These are phyloP conservation scores for Sphagnum tenellum DNA, from an alignment of 225 moss, liverwort and hornwort species.

Conservation along the genomic window DNA sequence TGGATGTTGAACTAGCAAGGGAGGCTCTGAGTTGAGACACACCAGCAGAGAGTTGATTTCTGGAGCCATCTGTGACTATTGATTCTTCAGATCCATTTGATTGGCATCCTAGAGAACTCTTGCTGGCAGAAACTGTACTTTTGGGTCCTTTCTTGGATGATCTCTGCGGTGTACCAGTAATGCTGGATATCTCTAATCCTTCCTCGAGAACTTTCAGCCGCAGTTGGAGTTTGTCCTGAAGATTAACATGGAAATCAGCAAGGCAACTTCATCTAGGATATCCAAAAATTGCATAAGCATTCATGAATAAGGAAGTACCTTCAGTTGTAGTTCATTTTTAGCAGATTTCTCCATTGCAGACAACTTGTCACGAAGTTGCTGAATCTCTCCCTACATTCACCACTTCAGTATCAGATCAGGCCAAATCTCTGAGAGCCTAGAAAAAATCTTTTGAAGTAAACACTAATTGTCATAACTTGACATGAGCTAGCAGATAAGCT, in stretches of 20 bases:
- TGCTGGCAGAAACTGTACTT: conserved; percentile 38
- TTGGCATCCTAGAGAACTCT: conserved; percentile 23
- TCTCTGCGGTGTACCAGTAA: conserved; percentile 25
- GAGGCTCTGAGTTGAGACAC: conserved; percentile 39
- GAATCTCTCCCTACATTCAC: conserved; percentile 50
- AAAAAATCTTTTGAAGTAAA: not conserved
- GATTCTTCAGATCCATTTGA: conserved; percentile 41
- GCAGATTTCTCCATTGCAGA: conserved; percentile 38
- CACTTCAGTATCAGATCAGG: not conserved
- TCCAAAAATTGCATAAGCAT: too few relatives aligned
- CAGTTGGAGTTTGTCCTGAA: conserved; percentile 51
- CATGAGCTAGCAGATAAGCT: not conserved
- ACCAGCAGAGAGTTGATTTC: conserved; percentile 35
- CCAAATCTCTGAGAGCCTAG: not conserved
- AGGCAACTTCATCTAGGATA: conserved; percentile 3
- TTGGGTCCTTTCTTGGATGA: conserved; percentile 12
- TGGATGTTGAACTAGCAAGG: conserved; percentile 40
- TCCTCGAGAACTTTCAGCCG: conserved; percentile 56
- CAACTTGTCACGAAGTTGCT: conserved; percentile 62
- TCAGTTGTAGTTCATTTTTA: conserved; percentile 46
- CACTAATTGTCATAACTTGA: not conserved
- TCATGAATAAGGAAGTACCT: conserved; percentile 13
- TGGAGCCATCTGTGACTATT: conserved; percentile 42
- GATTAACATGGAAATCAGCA: conserved; percentile 3
- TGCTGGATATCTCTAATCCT: conserved; percentile 35